A percentile compares a stretch with the other conserved stretches of the same genome.
phyloP scores from a whole-genome alignment of 2,329 filamentous ascomycete species.

The Orbilia javanica region DNA sequence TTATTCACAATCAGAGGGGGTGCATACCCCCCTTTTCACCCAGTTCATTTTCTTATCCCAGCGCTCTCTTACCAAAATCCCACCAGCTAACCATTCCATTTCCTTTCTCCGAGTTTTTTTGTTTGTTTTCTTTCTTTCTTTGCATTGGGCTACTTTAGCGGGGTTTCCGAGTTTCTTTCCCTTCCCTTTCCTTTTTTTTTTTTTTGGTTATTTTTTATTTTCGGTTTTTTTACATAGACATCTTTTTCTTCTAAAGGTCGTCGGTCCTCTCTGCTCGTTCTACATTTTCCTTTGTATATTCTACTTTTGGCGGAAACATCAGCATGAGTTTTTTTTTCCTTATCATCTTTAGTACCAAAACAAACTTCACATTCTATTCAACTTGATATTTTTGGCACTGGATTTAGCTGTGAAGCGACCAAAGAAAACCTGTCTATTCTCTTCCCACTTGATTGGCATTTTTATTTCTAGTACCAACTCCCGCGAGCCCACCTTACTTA shows the following conservation, averaged over 20 bases:
- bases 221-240: conserved; percentile 35
- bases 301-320: conserved; percentile 39
- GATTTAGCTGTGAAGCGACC: conserved; percentile 24
- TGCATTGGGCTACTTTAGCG: conserved; percentile 16
- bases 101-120: conserved; percentile 8
- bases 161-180: conserved; percentile 19
- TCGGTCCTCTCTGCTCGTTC: conserved; percentile 25
- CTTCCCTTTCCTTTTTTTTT: conserved; percentile 1
- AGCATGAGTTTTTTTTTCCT: conserved; percentile 25
- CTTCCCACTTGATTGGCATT: not conserved
- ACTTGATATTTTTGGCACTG: conserved; percentile 27
- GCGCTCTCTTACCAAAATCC: not conserved
- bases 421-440: conserved; percentile 15
- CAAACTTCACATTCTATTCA: conserved; percentile 15
- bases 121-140: not conserved
- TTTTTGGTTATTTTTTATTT: conserved; percentile 16
- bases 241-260: conserved; percentile 32
- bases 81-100: not conserved
- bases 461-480: conserved; percentile 12
- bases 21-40: not conserved
- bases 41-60: not conserved
- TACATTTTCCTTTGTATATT: conserved; percentile 35
- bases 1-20: conserved; percentile 1
- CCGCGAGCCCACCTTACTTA: not conserved
- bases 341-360: conserved; percentile 33